These are phyloP conservation scores for Cinchona pubescens DNA, from an alignment of 257 asterid genomes.

Conservation along the genomic window DNA sequence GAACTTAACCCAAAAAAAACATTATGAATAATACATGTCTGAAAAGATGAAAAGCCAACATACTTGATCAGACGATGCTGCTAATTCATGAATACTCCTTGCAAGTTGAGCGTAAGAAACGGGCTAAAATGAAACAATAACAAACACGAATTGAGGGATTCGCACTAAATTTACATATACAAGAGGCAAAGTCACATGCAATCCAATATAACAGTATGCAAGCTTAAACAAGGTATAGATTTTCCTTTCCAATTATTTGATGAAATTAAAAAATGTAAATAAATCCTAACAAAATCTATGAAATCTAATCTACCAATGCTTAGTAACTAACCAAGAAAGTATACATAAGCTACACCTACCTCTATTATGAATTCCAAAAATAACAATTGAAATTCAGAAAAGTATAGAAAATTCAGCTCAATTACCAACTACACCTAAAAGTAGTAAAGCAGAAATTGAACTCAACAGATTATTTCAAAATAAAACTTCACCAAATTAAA, in stretches of 20 bases:
- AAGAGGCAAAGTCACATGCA: not conserved
- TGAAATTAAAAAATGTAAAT: not conserved
- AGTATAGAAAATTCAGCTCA: not conserved
- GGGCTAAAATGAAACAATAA: slow-evolving; percentile 49
- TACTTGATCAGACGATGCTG: slow-evolving; percentile 98
- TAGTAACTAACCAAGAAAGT: not conserved
- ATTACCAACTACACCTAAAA: not conserved
- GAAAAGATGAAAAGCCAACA: slow-evolving; percentile 12
- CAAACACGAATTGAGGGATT: slow-evolving; percentile 1
- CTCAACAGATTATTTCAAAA: not conserved
- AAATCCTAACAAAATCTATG: not conserved
- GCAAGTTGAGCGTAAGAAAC: slow-evolving; percentile 99
- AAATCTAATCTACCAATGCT: not conserved
- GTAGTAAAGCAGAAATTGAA: not conserved
- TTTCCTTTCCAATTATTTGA: not conserved
- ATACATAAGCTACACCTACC: not conserved
- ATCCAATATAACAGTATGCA: not conserved
- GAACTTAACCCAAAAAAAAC: not conserved
- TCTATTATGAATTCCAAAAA: not conserved
- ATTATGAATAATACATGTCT: not conserved
- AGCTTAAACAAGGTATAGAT: not conserved
- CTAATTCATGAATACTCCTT: slow-evolving; percentile 96
- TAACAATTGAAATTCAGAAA: not conserved
- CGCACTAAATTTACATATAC: slow-evolving; percentile 16
- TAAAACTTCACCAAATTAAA: slow-evolving; percentile 2